phyloP scores from a whole-genome alignment of 75 land plant species.

The Chamaecyparis obtusa region DNA sequence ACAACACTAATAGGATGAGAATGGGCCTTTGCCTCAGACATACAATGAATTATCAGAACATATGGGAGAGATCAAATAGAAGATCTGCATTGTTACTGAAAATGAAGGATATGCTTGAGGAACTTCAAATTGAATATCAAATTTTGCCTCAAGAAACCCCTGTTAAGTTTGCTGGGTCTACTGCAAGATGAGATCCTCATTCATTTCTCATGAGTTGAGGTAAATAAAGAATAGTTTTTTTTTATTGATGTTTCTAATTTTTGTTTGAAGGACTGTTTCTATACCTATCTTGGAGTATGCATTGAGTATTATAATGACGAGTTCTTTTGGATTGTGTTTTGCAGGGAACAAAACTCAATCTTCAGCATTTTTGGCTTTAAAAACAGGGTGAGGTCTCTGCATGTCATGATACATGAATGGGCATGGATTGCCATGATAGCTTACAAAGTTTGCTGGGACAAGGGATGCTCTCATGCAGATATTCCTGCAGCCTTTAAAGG shows the following conservation, averaged over 20 bases:
- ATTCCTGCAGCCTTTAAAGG: conserved; percentile 30
- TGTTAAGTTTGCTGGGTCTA: no score
- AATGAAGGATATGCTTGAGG: conserved; percentile 53
- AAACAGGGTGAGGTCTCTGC: not conserved
- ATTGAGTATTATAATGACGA: no score
- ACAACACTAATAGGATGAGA: conserved; percentile 22
- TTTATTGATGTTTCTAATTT: no score
- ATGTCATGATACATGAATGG: not conserved
- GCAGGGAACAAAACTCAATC: no score
- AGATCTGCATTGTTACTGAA: conserved; percentile 58
- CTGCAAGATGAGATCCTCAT: no score
- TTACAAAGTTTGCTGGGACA: conserved; percentile 43
- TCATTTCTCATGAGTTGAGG: no score
- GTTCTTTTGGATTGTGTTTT: no score
- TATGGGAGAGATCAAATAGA: conserved; percentile 51
- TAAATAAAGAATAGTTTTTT: no score
- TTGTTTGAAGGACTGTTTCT: no score
- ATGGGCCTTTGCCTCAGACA: conserved; percentile 38
- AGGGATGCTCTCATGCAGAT: no score
- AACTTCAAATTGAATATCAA: conserved; percentile 47
- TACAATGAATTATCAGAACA: conserved; percentile 78
- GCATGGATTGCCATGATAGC: conserved; percentile 20
- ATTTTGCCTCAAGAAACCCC: conserved; percentile 37
- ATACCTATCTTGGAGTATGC: no score
- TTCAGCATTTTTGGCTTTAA: no score